A percentile compares a stretch with the other conserved stretches of the same genome.
Evolutionary conservation across 1,284 basidiomycete genomes (phyloP).

Genomic region (Taiwanofungus camphoratus): DNA sequence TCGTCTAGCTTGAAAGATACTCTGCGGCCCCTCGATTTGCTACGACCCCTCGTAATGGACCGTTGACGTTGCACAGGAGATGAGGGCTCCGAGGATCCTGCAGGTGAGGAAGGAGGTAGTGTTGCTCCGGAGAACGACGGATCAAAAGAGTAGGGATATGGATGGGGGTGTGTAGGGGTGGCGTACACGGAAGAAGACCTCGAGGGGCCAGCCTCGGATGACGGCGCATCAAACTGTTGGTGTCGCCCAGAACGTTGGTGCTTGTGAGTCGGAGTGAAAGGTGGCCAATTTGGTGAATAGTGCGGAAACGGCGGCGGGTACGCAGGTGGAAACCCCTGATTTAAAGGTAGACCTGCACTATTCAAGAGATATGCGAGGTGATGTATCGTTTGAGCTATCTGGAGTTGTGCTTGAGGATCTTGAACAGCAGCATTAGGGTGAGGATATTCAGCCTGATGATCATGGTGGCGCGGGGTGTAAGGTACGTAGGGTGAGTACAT

Average conservation of each 20-base stretch:
- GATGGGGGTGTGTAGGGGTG: constrained; percentile 35
- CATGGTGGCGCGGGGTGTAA: constrained; percentile 15
- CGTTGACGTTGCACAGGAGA: constrained; percentile 10
- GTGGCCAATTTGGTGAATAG: constrained; percentile 6
- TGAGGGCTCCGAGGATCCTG: constrained; percentile 18
- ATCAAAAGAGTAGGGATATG: constrained; percentile 35
- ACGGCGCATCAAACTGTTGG: constrained; percentile 10
- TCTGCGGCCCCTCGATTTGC: constrained; percentile 23
- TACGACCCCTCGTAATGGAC: constrained; percentile 17
- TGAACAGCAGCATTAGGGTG: constrained; percentile 13
- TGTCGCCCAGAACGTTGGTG: constrained; percentile 1
- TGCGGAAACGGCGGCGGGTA: constrained; percentile 14
- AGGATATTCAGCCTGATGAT: constrained; percentile 9
- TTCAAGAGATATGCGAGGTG: constrained; percentile 27
- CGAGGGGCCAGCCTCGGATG: constrained; percentile 19
- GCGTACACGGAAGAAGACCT: constrained; percentile 22
- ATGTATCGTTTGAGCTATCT: constrained; percentile 32
- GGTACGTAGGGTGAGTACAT: neutral
- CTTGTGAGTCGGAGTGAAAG: constrained; percentile 8
- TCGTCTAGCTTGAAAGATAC: constrained; percentile 29
- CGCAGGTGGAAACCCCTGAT: constrained; percentile 4
- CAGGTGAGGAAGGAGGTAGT: constrained; percentile 41
- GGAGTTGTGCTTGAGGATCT: constrained; percentile 30
- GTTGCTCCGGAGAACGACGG: constrained; percentile 39
- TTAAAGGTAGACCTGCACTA: constrained; percentile 9